phyloP scores from a whole-genome alignment of 805 yeast genomes.

The Candida michaelii region DNA sequence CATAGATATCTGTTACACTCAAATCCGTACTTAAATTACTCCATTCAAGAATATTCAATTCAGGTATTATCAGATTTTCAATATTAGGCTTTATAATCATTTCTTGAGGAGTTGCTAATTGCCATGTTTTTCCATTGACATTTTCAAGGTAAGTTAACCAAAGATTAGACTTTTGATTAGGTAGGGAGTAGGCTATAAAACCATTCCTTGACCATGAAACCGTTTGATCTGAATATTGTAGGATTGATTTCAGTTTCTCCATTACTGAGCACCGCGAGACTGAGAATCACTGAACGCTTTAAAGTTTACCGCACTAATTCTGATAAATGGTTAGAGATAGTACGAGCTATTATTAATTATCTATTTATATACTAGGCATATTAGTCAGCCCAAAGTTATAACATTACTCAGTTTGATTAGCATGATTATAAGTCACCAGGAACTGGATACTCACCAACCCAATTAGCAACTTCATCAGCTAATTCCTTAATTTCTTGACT shows the following conservation, averaged over 20 bases:
- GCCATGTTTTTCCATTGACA: constrained; percentile 77
- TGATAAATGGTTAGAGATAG: no score
- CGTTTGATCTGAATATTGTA: neutral
- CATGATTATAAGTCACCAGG: constrained; percentile 32
- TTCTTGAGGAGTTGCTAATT: constrained; percentile 58
- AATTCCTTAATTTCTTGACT: constrained; percentile 52
- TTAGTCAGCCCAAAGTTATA: no score
- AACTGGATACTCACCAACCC: constrained; percentile 79
- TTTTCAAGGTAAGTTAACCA: constrained; percentile 69
- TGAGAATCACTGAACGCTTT: no score
- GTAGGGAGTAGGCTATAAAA: constrained; percentile 67
- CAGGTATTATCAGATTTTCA: constrained; percentile 22
- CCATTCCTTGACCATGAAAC: constrained; percentile 86
- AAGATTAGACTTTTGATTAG: constrained; percentile 39
- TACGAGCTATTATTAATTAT: no score
- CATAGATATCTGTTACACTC: constrained; percentile 72
- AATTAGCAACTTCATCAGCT: constrained; percentile 58
- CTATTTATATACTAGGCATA: no score
- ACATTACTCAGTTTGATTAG: no score
- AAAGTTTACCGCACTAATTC: no score
- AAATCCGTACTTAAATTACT: constrained; percentile 78
- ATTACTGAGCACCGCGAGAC: no score
- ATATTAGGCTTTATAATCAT: constrained; percentile 29
- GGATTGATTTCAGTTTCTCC: constrained; percentile 3
- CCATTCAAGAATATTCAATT: constrained; percentile 59